phyloP scores from a whole-genome alignment of 768 basidiomycete genomes.

The Lactifluus piperatus region DNA sequence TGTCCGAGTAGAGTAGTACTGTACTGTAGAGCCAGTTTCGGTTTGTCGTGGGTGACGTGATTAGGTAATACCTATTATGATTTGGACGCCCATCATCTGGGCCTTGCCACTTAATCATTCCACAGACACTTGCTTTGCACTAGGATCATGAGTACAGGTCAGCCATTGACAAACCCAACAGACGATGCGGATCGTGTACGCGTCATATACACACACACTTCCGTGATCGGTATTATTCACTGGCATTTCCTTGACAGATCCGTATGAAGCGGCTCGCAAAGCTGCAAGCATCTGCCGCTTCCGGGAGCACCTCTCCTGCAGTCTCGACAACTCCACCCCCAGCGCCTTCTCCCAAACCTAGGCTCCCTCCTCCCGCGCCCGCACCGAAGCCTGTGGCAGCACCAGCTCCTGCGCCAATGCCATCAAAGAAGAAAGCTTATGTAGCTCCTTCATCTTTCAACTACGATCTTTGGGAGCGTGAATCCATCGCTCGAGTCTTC shows the following conservation, averaged over 20 bases:
- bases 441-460: constrained; percentile 37
- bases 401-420: constrained; percentile 25
- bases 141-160: constrained; percentile 20
- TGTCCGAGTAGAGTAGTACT: no score
- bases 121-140: neutral
- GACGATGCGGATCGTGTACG: constrained; percentile 76
- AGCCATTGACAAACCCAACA: constrained; percentile 35
- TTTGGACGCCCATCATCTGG: neutral
- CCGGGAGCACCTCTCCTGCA: constrained; percentile 23
- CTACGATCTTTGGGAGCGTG: constrained; percentile 62
- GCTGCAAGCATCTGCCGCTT: constrained; percentile 44
- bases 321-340: constrained; percentile 31
- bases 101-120: neutral
- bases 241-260: constrained; percentile 44
- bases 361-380: constrained; percentile 21
- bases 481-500: constrained; percentile 57
- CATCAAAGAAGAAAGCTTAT: constrained; percentile 42
- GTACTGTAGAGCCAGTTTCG: no score
- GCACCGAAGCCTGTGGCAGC: constrained; percentile 25
- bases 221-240: neutral
- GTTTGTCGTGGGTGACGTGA: neutral
- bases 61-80: neutral
- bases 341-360: constrained; percentile 28
- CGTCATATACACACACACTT: neutral
- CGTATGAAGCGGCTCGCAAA: constrained; percentile 87